Base-by-base conservation (phyloP, 164 flowering plant species). In the Magnolia sinica region DNA sequence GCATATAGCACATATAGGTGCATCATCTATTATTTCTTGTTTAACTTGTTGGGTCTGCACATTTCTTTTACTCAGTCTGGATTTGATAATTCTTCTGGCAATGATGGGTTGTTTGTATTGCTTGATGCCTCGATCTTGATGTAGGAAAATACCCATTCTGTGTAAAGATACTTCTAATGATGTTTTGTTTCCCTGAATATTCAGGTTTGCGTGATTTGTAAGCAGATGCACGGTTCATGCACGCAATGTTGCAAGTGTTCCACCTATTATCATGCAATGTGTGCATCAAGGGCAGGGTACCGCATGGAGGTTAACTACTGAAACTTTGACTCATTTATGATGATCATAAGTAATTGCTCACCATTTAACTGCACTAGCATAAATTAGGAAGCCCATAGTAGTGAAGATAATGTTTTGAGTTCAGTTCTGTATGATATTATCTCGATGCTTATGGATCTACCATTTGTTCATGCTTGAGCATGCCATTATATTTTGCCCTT, bases 241-340 rank as follows among this genome's bases (percentile, higher is more conserved):
- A 91, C 91, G 52, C 97, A 94, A 55, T 96, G 99, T 84, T 85
- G 88, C 88, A 94, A 89, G 85, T 96, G 99, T 81, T 87, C 95
- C 61, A 96, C 98, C 37, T 88, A 88, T 80, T 96, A 87, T 80
- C 99, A 96, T 88, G 98, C 98, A 61, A 96, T 88, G 93, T 96
- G 99, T 87, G 99, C 99, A 29, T 94, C 99, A 82, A 88, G 96
- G 79, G 98, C 99, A 14, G 99, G 97, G 9, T 94, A 92, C 75
- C 90, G 92, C 37, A 94, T 96, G 98, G 99, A 96, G 95, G 98
- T 92, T 74, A 37, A 82, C 50, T 78, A 50, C 68, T 76, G 6
- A 16, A 24, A 63, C 74, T 55, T 2, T 70, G 61, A 16, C 18
- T 50, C 31, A 68, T 68, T 68, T 68, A 18, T 18, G 50, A 16